Evolutionary conservation across 495 filamentous ascomycete genomes (phyloP), one percentile per base, ranked within the genome.

Genomic region (Tuber melanosporum): DNA sequence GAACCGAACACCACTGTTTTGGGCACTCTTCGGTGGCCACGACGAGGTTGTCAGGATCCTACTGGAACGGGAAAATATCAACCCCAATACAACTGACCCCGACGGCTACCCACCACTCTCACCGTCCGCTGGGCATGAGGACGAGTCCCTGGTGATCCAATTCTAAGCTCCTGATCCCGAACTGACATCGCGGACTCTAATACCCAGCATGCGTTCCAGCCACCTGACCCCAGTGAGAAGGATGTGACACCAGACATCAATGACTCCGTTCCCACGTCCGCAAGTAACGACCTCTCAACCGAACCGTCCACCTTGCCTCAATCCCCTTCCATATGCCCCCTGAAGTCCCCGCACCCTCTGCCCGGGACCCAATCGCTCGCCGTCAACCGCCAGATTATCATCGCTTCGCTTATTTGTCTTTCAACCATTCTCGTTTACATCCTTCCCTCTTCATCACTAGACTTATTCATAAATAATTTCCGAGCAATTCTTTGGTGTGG

Each of bases 201-300:
- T 41, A 41, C 1, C 39, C 39, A 5, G 4, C 4, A 1, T 41
- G 39, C 39, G 4, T 41, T 5, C 39, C 39, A 2, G 4, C 4
- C 4, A 5, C 39, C 39, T 3, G 39, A 49, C 19, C 47, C 47
- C 19, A 19, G 6, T 49, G 3, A 1, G 47, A 19, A 19, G 17
- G 4, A 49, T 6, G 47, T 7, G 19, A 19, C 20, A 49, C 20
- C 6, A 0, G 19, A 49, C 20, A 6, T 22, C 47, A 49, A 49
- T 1, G 20, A 49, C 6, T 9, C 47, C 5, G 20, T 22, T 22
- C 47, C 47, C 0, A 20, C 0, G 6, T 20, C 47, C 19, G 0
- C 47, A 8, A 19, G 0, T n/a, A 26, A 9, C 0, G 22, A 0
- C n/a, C 0, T 8, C 10, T 3, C 22, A n/a, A n/a, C 52, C 9